Conservation (phyloP, 208 protist genomes). For the Leishmania amazonensis region DNA sequence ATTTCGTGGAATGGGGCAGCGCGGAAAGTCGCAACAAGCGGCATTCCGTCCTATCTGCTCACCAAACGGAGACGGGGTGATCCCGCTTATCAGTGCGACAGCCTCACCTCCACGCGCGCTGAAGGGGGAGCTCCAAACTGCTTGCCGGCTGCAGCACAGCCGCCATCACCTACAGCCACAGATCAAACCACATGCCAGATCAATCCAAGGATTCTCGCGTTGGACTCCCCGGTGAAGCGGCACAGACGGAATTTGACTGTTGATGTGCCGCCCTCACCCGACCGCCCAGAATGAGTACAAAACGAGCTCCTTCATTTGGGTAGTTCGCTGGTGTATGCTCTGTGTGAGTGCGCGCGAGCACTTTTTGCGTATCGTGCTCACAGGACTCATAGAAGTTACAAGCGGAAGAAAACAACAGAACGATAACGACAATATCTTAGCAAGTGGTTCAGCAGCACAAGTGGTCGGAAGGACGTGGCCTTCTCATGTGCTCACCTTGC, state of each 20-base stretch:
- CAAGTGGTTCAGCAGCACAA: background rate
- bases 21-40: conserved; percentile 5
- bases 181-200: conserved; percentile 3
- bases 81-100: background rate
- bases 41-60: conserved; percentile 48
- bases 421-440: background rate
- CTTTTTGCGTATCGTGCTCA: background rate
- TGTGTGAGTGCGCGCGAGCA: background rate
- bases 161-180: conserved; percentile 10
- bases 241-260: conserved; percentile 25
- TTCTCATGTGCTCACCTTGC: background rate
- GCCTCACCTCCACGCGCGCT: background rate
- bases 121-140: background rate
- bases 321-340: background rate
- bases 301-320: background rate
- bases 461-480: background rate
- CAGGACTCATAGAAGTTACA: background rate
- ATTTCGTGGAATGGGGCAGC: conserved; percentile 24
- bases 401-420: background rate
- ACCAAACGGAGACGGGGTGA: conserved; percentile 29
- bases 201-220: conserved; percentile 23
- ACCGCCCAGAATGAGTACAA: conserved; percentile 18
- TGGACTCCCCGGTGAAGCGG: conserved; percentile 47
- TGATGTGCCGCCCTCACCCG: conserved; percentile 38
- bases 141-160: background rate